Evolutionary conservation across 2,329 filamentous ascomycete genomes (phyloP), one percentile per base, ranked within the genome.

Genomic region (Reticulascus tulasneorum): DNA sequence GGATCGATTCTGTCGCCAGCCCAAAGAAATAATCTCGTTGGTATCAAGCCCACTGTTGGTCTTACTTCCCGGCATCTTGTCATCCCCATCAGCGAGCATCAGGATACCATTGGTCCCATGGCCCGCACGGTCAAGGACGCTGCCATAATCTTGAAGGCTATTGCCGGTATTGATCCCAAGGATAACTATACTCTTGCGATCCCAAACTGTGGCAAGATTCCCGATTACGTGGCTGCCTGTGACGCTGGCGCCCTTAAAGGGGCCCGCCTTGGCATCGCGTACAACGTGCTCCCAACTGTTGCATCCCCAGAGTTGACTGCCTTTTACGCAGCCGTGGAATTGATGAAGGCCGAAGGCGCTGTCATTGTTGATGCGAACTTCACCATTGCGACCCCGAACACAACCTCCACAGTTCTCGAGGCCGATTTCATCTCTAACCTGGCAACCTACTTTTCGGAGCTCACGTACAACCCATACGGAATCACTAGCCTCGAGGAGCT

Each of bases 21-120:
- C 2, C 42, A 54, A 16, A 33, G 44, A 3, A 82, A 75, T 55
- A 79, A 80, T 35, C 44, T 84, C 3, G 80, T 84, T 1, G 81
- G 78, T 3, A 78, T 86, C 52, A 82, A 80, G 51, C 77, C 80
- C 2, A 81, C 78, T 0, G 75, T 83, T 3, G 81, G 81, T 0
- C 61, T 84, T 4, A 82, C 74, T 0, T 79, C 75, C 3, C 63
- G 76, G n/a, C 60, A 69, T 42, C 62, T 81, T 6, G 79, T 82
- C 2, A 75, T 85, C 13, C 79, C 80, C 1, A 75, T 84, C 6
- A 74, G 69, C 9, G 55, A 68, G 22, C 71, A 77, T 47, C 76
- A 80, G 47, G 82, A 86, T 47, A 77, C 72, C 0, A 66, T 84
- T 2, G 81, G 81, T 1, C 66, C 71, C 0, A 77, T 86, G 53